Conservation (phyloP, 2,329 filamentous ascomycete species). For the Reticulascus tulasneorum region DNA sequence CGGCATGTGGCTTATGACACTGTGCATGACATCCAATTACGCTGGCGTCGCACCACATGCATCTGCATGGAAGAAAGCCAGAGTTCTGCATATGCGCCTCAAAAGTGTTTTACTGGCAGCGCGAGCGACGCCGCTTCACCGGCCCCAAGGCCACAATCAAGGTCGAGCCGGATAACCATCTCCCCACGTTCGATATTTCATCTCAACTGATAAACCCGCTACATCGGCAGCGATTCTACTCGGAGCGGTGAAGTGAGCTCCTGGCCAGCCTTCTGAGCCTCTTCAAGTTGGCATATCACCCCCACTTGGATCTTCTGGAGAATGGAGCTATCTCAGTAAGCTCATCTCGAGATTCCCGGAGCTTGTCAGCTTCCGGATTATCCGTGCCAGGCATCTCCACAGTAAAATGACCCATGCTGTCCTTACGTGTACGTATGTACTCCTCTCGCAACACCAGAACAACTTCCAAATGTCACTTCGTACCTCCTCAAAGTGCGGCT, state of each 20-base stretch:
- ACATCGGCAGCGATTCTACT: constrained; percentile 7
- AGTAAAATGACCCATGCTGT: not conserved
- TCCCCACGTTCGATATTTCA: not conserved
- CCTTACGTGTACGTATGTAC: constrained; percentile 3
- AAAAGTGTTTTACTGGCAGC: constrained; percentile 3
- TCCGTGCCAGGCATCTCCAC: constrained; percentile 6
- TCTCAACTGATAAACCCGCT: constrained; percentile 2
- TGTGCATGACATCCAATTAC: constrained; percentile 1
- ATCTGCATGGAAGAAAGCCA: constrained; percentile 4
- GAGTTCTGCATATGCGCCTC: constrained; percentile 1
- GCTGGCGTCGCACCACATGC: constrained; percentile 8
- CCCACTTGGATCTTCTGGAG: constrained; percentile 1
- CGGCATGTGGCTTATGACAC: not conserved
- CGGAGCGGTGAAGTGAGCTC: too few relatives aligned
- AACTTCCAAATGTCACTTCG: constrained; percentile 1
- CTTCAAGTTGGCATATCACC: constrained; percentile 10
- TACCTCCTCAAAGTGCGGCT: not conserved
- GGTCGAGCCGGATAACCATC: not conserved
- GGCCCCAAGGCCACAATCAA: not conserved
- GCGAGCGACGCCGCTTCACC: constrained; percentile 1
- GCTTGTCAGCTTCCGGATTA: constrained; percentile 13
- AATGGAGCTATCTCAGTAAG: constrained; percentile 4
- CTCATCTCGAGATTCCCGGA: constrained; percentile 7
- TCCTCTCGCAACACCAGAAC: constrained; percentile 2
- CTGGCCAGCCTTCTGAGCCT: too few relatives aligned